Conservation (phyloP, 225 moss, liverwort and hornwort genomes). For the Pseudisothecium myosuroides region DNA sequence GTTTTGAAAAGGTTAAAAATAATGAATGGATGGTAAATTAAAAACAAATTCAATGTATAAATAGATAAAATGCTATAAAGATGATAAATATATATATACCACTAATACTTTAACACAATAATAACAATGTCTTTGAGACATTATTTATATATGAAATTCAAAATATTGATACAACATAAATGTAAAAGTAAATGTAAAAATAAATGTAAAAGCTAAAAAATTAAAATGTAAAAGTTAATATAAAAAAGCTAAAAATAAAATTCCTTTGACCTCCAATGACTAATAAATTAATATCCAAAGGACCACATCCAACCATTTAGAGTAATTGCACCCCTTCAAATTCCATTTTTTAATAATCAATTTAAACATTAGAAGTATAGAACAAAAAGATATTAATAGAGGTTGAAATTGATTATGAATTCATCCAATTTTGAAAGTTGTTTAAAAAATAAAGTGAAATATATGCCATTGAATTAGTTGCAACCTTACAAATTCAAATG, state of each 20-base stretch:
- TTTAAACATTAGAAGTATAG: neutral
- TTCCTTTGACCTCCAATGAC: neutral
- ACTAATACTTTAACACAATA: neutral
- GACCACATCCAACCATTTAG: fast-evolving
- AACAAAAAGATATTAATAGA: neutral
- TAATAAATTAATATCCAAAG: too few species aligned
- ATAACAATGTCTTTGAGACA: neutral
- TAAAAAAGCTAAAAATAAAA: neutral
- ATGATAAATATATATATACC: neutral
- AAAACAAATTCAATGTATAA: neutral
- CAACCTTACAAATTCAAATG: neutral
- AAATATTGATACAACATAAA: neutral
- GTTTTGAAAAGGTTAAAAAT: neutral
- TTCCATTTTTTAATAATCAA: neutral
- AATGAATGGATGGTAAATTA: neutral
- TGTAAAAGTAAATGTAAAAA: too few species aligned
- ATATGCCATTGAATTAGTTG: neutral
- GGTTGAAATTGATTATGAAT: neutral
- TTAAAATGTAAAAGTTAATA: neutral
- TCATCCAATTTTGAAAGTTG: neutral
- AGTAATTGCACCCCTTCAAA: fast-evolving
- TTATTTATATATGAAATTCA: neutral
- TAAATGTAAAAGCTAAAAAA: neutral
- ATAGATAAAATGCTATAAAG: neutral
- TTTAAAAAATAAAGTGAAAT: neutral